Conservation (phyloP, 2,329 filamentous ascomycete species). For the Neurospora crassa region DNA sequence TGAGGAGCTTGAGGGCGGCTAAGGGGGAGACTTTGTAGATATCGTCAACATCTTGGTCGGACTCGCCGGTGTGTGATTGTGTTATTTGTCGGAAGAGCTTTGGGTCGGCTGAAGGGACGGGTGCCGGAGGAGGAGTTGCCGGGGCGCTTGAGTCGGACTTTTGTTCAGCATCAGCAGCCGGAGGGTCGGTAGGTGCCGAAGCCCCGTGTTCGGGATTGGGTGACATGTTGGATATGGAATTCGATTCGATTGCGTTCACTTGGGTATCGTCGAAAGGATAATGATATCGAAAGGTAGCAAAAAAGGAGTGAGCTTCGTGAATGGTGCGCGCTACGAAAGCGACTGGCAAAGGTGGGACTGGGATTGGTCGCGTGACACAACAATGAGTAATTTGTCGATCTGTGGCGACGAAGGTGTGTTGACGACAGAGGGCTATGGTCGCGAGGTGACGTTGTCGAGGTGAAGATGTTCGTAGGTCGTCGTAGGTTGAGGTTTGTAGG, state of each 20-base stretch:
- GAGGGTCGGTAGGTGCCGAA: not conserved
- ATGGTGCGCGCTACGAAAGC: not conserved
- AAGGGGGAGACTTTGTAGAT: conserved; percentile 64
- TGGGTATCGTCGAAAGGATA: not conserved
- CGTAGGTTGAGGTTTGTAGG: not conserved
- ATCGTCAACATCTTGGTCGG: conserved; percentile 41
- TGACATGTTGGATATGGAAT: not conserved
- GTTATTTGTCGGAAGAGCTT: conserved; percentile 16
- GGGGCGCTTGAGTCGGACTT: conserved; percentile 17
- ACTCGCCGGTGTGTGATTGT: conserved; percentile 9
- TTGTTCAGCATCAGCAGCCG: not conserved
- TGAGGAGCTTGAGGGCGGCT: conserved; percentile 72
- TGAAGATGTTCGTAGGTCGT: not conserved
- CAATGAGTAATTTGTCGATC: not conserved
- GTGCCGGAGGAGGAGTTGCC: conserved; percentile 28
- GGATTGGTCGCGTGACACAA: not conserved
- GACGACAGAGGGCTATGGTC: not conserved
- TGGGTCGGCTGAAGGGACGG: conserved; percentile 28
- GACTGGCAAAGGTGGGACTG: not conserved
- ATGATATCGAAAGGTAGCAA: not conserved
- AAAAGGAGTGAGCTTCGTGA: not conserved
- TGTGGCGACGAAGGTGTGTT: not conserved
- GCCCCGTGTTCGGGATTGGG: not conserved
- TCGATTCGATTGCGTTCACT: not conserved
- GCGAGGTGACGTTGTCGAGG: not conserved